Evolutionary conservation across 768 basidiomycete genomes (phyloP), one percentile per base, ranked within the genome.

Genomic region (Pluteus cervinus): DNA sequence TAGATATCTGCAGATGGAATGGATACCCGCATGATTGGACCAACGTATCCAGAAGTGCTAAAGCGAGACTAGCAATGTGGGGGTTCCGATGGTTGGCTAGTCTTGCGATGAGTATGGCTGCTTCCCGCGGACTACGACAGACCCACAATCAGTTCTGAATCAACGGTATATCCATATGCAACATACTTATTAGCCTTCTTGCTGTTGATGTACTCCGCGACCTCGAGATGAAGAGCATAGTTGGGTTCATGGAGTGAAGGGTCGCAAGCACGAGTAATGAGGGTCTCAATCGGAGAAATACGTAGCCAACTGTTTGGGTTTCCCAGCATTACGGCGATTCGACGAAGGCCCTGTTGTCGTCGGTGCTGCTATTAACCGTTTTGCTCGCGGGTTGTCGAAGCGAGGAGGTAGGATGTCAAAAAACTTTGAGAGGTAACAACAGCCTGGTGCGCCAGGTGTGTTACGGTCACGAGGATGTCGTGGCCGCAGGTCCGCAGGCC

Each of bases 1-100:
- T 98, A 12, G 86, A 71, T 50, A 98, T 86, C 59, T 99, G 96
- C 16, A 99, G 81, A 56, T 98, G 96, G 41, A 99, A 86, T 0
- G 94, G 82, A 62, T 99, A 99, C 58, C 96, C 96, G 56, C 94
- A 98, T 26, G 86, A 83, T 55, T 92, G 86, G 30, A 97, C 85
- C 34, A 99, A 81, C 10, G 87, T 91, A 58, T 92, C 86, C 45
- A 97, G 79, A 4, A 94, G 76, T 4, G 84, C 66, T 8, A 98
- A 75, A 3, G 90, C 80, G 21, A 97, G 79, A 46, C 93, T 74
- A 15, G 89, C 80, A 49, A 94, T 74, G 55, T 96, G 93, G 1
- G 88, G 88, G 51, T 94, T 93, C 40, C 92, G 81, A 55, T 92
- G 86, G 60, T 98, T 98, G 40, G 89, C 81, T 30, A 88, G 71